phyloP scores from a whole-genome alignment of 2,329 filamentous ascomycete genomes.

The Penicillium nordicum region DNA sequence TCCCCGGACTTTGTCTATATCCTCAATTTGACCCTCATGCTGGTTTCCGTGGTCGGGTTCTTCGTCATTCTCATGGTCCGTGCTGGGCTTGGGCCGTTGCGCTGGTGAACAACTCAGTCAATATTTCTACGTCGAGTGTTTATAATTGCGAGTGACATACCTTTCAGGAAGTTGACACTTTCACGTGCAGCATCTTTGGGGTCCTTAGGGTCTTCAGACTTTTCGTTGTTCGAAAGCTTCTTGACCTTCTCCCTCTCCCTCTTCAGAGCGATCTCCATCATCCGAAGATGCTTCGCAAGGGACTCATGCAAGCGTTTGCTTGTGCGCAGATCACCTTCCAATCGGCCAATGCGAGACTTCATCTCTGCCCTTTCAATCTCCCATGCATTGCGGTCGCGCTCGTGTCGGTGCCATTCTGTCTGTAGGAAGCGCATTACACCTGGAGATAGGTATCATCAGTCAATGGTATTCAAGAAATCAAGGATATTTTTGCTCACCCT shows the following conservation, averaged over 20 bases:
- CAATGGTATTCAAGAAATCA: neutral
- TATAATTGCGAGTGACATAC: constrained; percentile 24
- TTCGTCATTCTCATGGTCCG: constrained; percentile 51
- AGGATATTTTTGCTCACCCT: constrained; percentile 51
- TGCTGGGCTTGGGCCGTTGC: constrained; percentile 48
- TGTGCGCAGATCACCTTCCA: constrained; percentile 85
- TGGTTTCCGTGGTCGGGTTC: constrained; percentile 42
- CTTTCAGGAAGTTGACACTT: constrained; percentile 40
- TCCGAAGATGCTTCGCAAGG: constrained; percentile 81
- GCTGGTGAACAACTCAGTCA: constrained; percentile 19
- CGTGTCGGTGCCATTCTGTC: constrained; percentile 98
- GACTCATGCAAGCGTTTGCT: constrained; percentile 86
- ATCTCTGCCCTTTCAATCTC: constrained; percentile 99
- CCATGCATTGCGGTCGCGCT: constrained; percentile 96
- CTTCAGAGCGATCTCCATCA: constrained; percentile 84
- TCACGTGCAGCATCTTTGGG: constrained; percentile 47
- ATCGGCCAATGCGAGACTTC: constrained; percentile 91
- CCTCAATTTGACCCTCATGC: constrained; percentile 54
- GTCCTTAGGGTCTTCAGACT: constrained; percentile 49
- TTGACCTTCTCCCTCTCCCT: constrained; percentile 72
- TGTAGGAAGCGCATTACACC: constrained; percentile 99
- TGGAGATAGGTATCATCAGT: constrained; percentile 33
- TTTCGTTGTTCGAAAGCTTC: constrained; percentile 48
- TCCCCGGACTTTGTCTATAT: constrained; percentile 60
- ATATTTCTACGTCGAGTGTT: neutral